phyloP scores from a whole-genome alignment of 2,329 filamentous ascomycete genomes.

The Helminthosporium solani region DNA sequence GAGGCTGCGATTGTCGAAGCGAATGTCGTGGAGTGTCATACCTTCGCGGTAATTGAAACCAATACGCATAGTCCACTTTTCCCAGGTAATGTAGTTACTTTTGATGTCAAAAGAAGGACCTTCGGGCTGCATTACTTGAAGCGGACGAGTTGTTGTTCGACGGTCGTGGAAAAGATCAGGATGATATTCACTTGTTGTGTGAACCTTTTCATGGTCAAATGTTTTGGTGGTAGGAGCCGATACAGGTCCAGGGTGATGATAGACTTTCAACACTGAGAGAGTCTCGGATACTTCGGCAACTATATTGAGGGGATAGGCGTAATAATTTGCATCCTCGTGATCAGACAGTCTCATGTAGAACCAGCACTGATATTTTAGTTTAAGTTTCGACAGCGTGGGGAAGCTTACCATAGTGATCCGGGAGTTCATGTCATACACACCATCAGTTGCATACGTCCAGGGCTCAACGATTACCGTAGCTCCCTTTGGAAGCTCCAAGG shows the following conservation, averaged over 20 bases:
- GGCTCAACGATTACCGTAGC: slow-evolving; percentile 53
- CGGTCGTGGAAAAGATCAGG: slow-evolving; percentile 15
- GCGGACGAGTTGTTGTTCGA: slow-evolving; percentile 20
- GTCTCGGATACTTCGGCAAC: slow-evolving; percentile 54
- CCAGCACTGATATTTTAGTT: slow-evolving; percentile 32
- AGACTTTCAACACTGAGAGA: slow-evolving; percentile 53
- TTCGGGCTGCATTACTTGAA: slow-evolving; percentile 25
- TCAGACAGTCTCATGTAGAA: slow-evolving; percentile 42
- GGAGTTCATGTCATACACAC: slow-evolving; percentile 52
- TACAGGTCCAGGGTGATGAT: slow-evolving; percentile 50
- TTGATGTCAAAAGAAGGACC: slow-evolving; percentile 24
- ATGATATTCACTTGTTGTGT: slow-evolving; percentile 32
- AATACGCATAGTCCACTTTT: slow-evolving; percentile 48
- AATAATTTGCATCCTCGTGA: slow-evolving; percentile 56
- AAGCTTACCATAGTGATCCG: slow-evolving; percentile 52
- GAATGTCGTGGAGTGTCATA: slow-evolving; percentile 56
- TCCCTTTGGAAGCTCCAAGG: slow-evolving; percentile 48
- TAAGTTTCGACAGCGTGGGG: not conserved
- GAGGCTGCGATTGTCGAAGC: slow-evolving; percentile 64
- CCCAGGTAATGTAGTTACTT: slow-evolving; percentile 36
- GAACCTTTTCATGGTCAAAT: slow-evolving; percentile 49
- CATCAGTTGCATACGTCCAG: slow-evolving; percentile 59
- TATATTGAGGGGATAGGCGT: slow-evolving; percentile 59
- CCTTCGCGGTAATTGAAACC: slow-evolving; percentile 52
- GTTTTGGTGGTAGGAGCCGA: slow-evolving; percentile 40